Conservation (phyloP, 2,329 filamentous ascomycete species). For the Nigrospora osmanthi region DNA sequence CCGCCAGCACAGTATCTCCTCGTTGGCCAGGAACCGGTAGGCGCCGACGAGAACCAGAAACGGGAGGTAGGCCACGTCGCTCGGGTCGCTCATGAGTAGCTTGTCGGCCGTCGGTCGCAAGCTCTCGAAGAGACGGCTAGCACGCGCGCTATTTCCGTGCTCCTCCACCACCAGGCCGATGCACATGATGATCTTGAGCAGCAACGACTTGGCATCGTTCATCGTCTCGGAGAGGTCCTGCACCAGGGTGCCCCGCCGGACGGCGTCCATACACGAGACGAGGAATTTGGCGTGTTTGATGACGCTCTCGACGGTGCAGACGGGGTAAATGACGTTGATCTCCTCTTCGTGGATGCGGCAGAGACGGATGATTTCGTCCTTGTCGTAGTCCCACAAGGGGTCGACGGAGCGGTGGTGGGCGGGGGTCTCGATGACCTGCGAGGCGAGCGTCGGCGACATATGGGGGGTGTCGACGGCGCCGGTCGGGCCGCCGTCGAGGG, state of each 20-base stretch:
- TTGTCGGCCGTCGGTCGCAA: constrained; percentile 66
- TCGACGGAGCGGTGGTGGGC: constrained; percentile 35
- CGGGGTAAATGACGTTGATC: constrained; percentile 85
- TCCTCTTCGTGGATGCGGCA: constrained; percentile 82
- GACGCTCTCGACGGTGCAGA: constrained; percentile 66
- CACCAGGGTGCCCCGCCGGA: constrained; percentile 22
- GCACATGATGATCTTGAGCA: constrained; percentile 79
- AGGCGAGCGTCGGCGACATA: constrained; percentile 22
- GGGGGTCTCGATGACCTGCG: constrained; percentile 1
- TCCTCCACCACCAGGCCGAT: constrained; percentile 71
- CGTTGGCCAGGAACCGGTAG: constrained; percentile 79
- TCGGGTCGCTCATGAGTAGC: constrained; percentile 47
- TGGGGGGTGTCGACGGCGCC: constrained; percentile 18
- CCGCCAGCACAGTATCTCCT: constrained; percentile 81
- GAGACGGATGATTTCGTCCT: constrained; percentile 72
- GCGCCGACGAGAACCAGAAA: constrained; percentile 43
- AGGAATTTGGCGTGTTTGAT: constrained; percentile 63
- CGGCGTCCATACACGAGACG: constrained; percentile 61
- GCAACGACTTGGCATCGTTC: constrained; percentile 48
- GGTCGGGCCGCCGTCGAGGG: constrained; percentile 46
- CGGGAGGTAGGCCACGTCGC: constrained; percentile 38
- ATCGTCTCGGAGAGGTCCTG: constrained; percentile 28
- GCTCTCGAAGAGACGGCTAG: constrained; percentile 65
- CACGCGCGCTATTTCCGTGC: constrained; percentile 69
- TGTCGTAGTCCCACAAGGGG: constrained; percentile 70